These are phyloP conservation scores for Dendrobium nobile DNA, from an alignment of 106 monocot species.

Conservation along the genomic window DNA sequence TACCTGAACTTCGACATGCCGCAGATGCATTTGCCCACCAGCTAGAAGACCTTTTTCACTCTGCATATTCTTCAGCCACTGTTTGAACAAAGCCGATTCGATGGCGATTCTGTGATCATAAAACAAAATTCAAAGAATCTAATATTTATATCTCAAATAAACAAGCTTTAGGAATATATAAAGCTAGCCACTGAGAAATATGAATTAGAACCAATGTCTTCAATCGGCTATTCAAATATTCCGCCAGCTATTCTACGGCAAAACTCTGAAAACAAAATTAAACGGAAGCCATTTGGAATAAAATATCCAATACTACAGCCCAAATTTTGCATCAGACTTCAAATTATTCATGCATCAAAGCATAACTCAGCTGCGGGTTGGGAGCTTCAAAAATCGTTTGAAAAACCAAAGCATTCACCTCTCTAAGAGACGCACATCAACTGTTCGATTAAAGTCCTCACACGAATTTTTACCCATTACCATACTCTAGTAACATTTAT, in stretches of 20 bases:
- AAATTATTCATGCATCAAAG: background rate
- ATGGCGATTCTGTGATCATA: constrained; percentile 56
- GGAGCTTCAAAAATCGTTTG: background rate
- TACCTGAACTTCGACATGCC: constrained; percentile 83
- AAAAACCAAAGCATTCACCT: background rate
- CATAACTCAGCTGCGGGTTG: background rate
- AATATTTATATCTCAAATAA: background rate
- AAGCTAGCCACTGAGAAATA: background rate
- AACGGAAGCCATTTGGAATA: background rate
- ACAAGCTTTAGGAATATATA: constrained; percentile 1
- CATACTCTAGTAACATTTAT: background rate
- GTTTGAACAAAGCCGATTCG: constrained; percentile 65
- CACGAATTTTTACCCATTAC: background rate
- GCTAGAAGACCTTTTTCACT: constrained; percentile 68
- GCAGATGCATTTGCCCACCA: constrained; percentile 41
- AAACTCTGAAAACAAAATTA: background rate
- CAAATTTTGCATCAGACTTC: background rate
- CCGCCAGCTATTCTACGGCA: background rate
- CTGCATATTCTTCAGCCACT: constrained; percentile 90
- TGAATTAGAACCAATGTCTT: background rate
- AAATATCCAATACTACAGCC: background rate
- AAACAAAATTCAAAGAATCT: constrained; percentile 1
- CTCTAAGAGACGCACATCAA: background rate
- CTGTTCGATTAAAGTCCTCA: background rate
- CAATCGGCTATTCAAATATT: background rate